phyloP scores from a whole-genome alignment of 805 yeast species.

The Kazachstania psychrophila region DNA sequence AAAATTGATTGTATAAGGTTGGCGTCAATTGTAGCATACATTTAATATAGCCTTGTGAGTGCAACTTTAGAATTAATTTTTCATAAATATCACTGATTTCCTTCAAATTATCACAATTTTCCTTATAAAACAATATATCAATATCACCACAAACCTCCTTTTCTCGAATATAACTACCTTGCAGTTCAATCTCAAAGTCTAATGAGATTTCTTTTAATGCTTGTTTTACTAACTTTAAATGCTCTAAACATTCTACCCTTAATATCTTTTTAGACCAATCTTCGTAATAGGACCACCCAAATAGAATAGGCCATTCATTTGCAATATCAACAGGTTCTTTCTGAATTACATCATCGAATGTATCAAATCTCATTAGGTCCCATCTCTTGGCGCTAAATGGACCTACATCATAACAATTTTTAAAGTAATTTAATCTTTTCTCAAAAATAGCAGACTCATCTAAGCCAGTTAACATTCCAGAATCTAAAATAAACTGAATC shows the following conservation, averaged over 20 bases:
- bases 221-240: constrained; percentile 12
- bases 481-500: constrained; percentile 20
- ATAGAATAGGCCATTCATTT: constrained; percentile 22
- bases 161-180: constrained; percentile 27
- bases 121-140: constrained; percentile 25
- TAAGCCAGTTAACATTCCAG: constrained; percentile 20
- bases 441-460: constrained; percentile 11
- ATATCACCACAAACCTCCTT: constrained; percentile 23
- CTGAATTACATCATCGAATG: constrained; percentile 15
- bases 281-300: constrained; percentile 28
- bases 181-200: constrained; percentile 17
- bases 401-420: constrained; percentile 26
- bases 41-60: constrained; percentile 14
- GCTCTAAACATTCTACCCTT: constrained; percentile 21
- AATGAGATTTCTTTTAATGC: constrained; percentile 15
- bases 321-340: constrained; percentile 13
- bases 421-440: constrained; percentile 17
- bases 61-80: constrained; percentile 11
- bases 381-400: constrained; percentile 22
- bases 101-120: constrained; percentile 17
- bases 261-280: constrained; percentile 24
- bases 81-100: constrained; percentile 18
- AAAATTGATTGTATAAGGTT: constrained; percentile 8
- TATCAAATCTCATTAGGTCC: constrained; percentile 11
- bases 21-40: constrained; percentile 21